Evolutionary conservation across 2,329 filamentous ascomycete genomes (phyloP), one percentile per base, ranked within the genome.

Genomic region (Pseudocercospora vitis): DNA sequence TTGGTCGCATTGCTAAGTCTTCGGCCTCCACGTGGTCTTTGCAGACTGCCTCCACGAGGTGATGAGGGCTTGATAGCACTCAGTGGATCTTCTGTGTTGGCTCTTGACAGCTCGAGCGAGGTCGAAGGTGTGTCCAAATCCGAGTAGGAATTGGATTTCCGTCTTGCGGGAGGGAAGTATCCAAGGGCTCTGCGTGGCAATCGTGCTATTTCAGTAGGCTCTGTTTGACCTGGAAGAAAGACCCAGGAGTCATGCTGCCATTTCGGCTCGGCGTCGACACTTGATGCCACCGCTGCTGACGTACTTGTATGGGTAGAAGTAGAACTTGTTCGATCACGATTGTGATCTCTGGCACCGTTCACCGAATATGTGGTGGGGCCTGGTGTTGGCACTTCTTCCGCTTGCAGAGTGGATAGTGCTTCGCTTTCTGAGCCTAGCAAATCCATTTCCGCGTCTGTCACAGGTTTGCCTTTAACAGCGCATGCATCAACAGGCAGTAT

Each of bases 221-320:
- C 79, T 12, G 77, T 75, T 58, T 81, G 81, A 18, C 85, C 86
- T 58, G 92, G 88, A 21, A 96, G 80, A 24, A 87, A 77, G 1
- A 96, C 89, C 90, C 91, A 96, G 40, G 89, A 86, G 54, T 96
- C 89, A 71, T 96, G 91, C 55, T 82, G 86, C 89, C 90, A 96
- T 3, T 84, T 82, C 42, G 74, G 79, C 46, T 88, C 86, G 24
- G 79, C 74, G n/a, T 85, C 81, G 28, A 74, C 71, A 46, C 71
- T 71, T 12, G 70, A 68, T 3, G 56, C 65, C 12, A n/a, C n/a
- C n/a, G 65, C 63, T 5, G 69, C 72, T 7, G 73, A 72, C 3
- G 66, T 60, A 16, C 65, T 68, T 7, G 71, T 64, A 29, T 63
- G 66, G 40, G 68, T 70, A 7, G 68, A 68, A 26, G 68, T 68